Percentiles rank a stretch among this genome's conserved stretches.
phyloP scores from a whole-genome alignment of 2,329 filamentous ascomycete species.

The Cercospora beticola region DNA sequence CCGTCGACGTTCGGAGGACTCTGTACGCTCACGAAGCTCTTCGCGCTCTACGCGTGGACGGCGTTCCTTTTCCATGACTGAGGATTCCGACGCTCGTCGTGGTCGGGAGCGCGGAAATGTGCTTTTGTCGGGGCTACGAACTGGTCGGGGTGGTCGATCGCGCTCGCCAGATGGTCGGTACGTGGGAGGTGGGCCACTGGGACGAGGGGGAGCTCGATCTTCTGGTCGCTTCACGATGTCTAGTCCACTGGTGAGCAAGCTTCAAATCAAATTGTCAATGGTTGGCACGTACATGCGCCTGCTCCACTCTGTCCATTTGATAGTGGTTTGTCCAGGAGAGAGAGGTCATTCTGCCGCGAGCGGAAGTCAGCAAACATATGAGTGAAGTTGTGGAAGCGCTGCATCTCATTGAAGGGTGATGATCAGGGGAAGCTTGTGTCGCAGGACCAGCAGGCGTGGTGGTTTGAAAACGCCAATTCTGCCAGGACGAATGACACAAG shows the following conservation, averaged over 20 bases:
- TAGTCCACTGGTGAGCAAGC: slow-evolving; percentile 12
- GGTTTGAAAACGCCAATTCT: slow-evolving; percentile 14
- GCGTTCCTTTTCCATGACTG: slow-evolving; percentile 63
- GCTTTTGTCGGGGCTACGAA: slow-evolving; percentile 42
- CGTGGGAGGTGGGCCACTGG: slow-evolving; percentile 43
- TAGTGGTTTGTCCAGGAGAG: slow-evolving; percentile 60
- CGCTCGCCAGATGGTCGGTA: slow-evolving; percentile 65
- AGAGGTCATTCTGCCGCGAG: slow-evolving; percentile 62
- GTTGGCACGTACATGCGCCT: slow-evolving; percentile 16
- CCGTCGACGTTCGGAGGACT: slow-evolving; percentile 55
- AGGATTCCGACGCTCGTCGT: slow-evolving; percentile 78
- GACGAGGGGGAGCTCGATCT: slow-evolving; percentile 46
- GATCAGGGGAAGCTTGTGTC: slow-evolving; percentile 10
- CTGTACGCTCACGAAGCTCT: slow-evolving; percentile 33
- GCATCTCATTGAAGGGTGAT: slow-evolving; percentile 35
- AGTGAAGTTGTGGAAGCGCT: slow-evolving; percentile 42
- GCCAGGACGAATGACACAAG: slow-evolving; percentile 25
- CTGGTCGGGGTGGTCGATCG: slow-evolving; percentile 41
- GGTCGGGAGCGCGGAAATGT: slow-evolving; percentile 43
- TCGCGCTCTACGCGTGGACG: slow-evolving; percentile 55
- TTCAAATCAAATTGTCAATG: slow-evolving; percentile 23
- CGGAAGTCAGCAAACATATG: slow-evolving; percentile 46
- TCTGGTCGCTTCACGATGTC: slow-evolving; percentile 28
- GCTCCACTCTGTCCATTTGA: slow-evolving; percentile 34
- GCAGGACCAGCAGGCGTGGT: not conserved